Evolutionary conservation across 2,329 filamentous ascomycete genomes (phyloP), one percentile per base, ranked within the genome.

Genomic region (Fusarium armeniacum): DNA sequence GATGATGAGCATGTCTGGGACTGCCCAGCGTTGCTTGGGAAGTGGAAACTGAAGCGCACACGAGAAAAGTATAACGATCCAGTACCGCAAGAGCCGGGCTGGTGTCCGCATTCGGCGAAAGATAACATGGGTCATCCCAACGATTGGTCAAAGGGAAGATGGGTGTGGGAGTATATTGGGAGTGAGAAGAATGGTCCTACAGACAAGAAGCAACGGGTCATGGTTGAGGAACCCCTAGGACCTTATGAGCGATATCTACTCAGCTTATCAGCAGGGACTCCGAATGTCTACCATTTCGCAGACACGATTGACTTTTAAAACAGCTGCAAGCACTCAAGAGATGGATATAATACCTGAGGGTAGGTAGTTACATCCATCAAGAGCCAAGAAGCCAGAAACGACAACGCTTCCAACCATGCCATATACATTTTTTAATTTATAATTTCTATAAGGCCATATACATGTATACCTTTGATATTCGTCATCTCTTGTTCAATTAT

Each of bases 161-260:
- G 86, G 86, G 77, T 85, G 3, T 89, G 86, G 86, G 82, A 85
- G 72, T 89, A 86, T 47, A 73, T 76, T 18, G 86, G 86, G 0
- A 76, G 79, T 0, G 79, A 84, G 55, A 69, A 72, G 22, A 72
- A 78, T 3, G 83, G 83, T 10, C 83, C 83, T 4, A 71, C 71
- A 12, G 72, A 80, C 22, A 81, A 82, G 45, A 76, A 69, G 45
- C 75, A 80, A 65, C 77, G 77, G 26, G 77, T 81, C 30, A 78
- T 89, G 80, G 78, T 84, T 6, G 86, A 89, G 70, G 86, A 87
- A 72, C 82, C 79, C 6, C 70, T 88, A 6, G 86, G 86, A 0
- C 85, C 83, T 2, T 87, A 83, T 74, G 85, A 88, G 74, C 76
- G 81, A 47, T 82, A 83, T 62, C 64, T 87, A 18, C 72, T 88